Evolutionary conservation across 305 asterid genomes (phyloP), one percentile per base, ranked within the genome.

Genomic region (Solanum aculeatissimum): DNA sequence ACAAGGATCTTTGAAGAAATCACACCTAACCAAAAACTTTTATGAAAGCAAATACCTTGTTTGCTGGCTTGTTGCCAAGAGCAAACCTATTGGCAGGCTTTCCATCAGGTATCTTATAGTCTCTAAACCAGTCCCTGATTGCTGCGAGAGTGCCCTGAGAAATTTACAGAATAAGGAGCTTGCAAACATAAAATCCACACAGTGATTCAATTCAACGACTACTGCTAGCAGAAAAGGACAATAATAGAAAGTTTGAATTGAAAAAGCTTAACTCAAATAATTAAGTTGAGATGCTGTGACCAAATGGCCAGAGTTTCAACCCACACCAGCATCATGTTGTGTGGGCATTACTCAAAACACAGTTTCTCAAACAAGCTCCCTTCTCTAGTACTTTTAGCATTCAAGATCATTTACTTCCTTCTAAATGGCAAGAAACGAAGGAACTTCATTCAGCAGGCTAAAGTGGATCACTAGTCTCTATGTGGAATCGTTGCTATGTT

Each of bases 21-120:
- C 65, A 51, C 65, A 77, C 29, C 51, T 6, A 74, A 29, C 82
- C 82, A 51, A 51, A 49, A 77, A 4, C 29, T 27, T 29, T 47
- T 77, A 29, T 2, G 19, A 51, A 77, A 77, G 45, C 65, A 51
- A 15, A 49, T 92, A 95, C 99, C 98, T 95, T 95, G 83, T 92
- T 93, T 81, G 98, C 98, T 35, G 98, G 93, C 90, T 93, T 91
- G 91, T 97, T 94, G 84, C 93, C 98, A 83, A 97, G 98, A 82
- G 96, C 99, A 81, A 97, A 97, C 87, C 84, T 95, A 89, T 97
- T 95, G 43, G 99, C 98, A 51, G 98, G 97, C 87, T 97, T 97
- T 79, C 99, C 99, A 87, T 97, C 99, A 63, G 98, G 99, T 86
- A 97, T 97, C 91, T 97, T 97, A 93, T 97, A 97, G 90, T 97